Evolutionary conservation across 331 rosid genomes (phyloP).

Genomic region (Acacia pycnantha): DNA sequence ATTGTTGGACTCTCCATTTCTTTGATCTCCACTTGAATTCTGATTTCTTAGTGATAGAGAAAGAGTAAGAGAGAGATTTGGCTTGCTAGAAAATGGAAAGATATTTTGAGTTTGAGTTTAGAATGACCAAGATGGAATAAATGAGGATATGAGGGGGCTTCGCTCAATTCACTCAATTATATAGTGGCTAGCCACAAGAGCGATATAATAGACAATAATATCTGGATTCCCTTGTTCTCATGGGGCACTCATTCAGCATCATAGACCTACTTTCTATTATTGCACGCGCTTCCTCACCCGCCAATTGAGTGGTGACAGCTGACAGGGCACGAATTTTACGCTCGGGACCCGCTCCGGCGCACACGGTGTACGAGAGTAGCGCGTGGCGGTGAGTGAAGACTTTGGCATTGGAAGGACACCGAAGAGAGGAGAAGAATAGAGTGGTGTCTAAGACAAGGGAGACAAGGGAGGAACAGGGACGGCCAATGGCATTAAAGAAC

Average conservation of each 20-base stretch:
- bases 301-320: not conserved
- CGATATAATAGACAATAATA: conserved; percentile 35
- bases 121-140: not conserved
- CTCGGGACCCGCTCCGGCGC: not conserved
- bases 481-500: conserved; percentile 32
- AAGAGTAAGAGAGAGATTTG: not conserved
- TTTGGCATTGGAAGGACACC: conserved; percentile 29
- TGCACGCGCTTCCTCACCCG: conserved; percentile 37
- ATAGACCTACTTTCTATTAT: conserved; percentile 7
- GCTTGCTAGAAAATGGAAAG: not conserved
- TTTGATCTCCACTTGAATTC: not conserved
- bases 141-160: conserved; percentile 5
- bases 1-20: conserved; percentile 46
- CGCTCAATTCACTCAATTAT: conserved; percentile 22
- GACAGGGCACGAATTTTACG: not conserved
- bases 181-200: conserved; percentile 28
- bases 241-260: conserved; percentile 35
- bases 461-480: conserved; percentile 53
- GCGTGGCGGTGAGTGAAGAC: conserved; percentile 18
- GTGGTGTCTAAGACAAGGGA: conserved; percentile 40
- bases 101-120: not conserved
- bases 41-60: not conserved
- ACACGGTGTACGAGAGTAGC: not conserved
- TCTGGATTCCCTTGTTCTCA: conserved; percentile 39
- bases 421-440: conserved; percentile 9